phyloP scores from a whole-genome alignment of 176 grass and related monocot genomes.

The Leersia perrieri region DNA sequence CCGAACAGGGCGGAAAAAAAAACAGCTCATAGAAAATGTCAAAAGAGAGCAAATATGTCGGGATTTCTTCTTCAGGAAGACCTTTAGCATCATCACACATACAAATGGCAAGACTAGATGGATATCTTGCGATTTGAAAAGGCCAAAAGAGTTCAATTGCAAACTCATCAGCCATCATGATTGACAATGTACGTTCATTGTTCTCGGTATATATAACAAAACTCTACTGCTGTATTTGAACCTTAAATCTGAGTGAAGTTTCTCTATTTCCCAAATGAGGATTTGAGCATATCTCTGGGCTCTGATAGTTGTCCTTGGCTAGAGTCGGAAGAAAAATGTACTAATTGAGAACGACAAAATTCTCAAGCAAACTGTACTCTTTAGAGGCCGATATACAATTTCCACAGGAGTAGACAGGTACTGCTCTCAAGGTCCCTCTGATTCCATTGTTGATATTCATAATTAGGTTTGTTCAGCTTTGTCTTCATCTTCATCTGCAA shows the following conservation, averaged over 20 bases:
- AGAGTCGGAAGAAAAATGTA: not conserved
- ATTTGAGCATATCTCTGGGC: not conserved
- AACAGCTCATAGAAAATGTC: not conserved
- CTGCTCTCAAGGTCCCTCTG: not conserved
- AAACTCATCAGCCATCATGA: not conserved
- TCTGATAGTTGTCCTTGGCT: not conserved
- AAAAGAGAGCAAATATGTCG: not conserved
- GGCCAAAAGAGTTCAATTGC: not conserved
- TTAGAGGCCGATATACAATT: not conserved
- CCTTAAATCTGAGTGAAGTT: not conserved
- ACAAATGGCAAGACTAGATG: not conserved
- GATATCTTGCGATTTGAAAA: not conserved
- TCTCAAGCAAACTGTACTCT: not conserved
- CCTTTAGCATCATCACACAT: not conserved
- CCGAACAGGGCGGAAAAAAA: too few species aligned
- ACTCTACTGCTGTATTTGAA: not conserved
- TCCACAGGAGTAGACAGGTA: not conserved
- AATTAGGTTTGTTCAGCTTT: not conserved
- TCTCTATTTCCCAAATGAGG: not conserved
- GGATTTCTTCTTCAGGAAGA: not conserved
- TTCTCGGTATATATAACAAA: not conserved
- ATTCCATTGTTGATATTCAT: not conserved
- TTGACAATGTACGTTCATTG: not conserved
- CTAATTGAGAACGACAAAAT: not conserved
- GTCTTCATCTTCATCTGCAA: slow-evolving; percentile 35